Conservation (phyloP, 257 asterid species). For the Cinchona pubescens region DNA sequence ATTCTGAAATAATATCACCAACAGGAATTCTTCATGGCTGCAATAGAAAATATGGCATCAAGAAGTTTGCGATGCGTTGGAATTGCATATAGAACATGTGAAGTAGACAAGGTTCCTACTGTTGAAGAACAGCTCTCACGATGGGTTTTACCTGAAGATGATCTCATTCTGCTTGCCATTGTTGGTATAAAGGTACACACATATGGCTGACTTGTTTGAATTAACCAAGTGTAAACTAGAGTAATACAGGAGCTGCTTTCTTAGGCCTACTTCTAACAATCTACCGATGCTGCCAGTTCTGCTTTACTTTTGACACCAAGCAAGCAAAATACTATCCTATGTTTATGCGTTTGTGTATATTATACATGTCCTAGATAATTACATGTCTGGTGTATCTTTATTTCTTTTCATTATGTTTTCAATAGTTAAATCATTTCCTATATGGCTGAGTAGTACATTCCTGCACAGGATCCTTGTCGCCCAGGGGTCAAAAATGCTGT, state of each 20-base stretch:
- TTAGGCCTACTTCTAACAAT: neutral
- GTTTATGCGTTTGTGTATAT: neutral
- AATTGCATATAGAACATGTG: constrained; percentile 67
- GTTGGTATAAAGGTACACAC: constrained; percentile 82
- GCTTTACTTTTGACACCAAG: neutral
- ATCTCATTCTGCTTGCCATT: constrained; percentile 73
- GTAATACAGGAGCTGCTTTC: neutral
- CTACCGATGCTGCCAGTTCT: neutral
- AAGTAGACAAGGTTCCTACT: constrained; percentile 60
- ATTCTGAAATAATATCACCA: constrained; percentile 7
- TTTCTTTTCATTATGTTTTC: neutral
- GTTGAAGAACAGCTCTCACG: constrained; percentile 60
- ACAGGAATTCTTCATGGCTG: constrained; percentile 66
- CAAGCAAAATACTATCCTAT: neutral
- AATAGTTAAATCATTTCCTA: neutral
- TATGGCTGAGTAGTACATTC: constrained; percentile 9
- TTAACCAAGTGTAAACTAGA: neutral
- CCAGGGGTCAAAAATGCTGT: constrained; percentile 97
- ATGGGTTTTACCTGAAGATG: constrained; percentile 80
- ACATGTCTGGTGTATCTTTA: neutral
- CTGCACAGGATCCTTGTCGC: constrained; percentile 91
- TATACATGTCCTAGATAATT: neutral
- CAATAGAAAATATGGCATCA: constrained; percentile 79
- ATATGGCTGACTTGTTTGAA: no score
- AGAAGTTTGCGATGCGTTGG: constrained; percentile 95